phyloP scores from a whole-genome alignment of 441 rosid genomes.

The Croton laevigatus region DNA sequence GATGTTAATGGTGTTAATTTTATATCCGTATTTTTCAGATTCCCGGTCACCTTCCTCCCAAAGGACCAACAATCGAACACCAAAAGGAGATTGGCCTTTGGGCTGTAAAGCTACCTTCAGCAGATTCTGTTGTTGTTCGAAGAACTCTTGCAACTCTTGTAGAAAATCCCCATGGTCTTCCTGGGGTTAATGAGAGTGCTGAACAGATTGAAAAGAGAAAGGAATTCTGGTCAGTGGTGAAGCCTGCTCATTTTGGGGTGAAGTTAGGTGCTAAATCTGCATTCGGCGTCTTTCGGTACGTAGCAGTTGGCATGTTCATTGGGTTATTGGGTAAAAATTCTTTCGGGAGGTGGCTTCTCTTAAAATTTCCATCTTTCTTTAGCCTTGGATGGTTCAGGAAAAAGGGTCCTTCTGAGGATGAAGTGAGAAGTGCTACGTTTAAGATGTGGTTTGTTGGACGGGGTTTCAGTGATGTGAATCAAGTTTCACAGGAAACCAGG shows the following conservation, averaged over 20 bases:
- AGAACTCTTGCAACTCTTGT: conserved; percentile 63
- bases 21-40: conserved; percentile 46
- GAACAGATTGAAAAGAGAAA: conserved; percentile 51
- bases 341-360: conserved; percentile 74
- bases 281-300: conserved; percentile 46
- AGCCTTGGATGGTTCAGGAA: conserved; percentile 80
- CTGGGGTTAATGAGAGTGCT: conserved; percentile 62
- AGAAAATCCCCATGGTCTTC: conserved; percentile 73
- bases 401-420: conserved; percentile 81
- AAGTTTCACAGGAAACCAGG: conserved; percentile 37
- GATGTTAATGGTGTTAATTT: conserved; percentile 8
- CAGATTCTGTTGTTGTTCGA: conserved; percentile 75
- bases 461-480: conserved; percentile 56
- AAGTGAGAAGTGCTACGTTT: conserved; percentile 70
- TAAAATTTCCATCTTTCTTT: conserved; percentile 76
- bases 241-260: conserved; percentile 79
- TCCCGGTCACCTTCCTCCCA: conserved; percentile 65
- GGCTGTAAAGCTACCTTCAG: conserved; percentile 81
- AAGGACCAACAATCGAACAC: conserved; percentile 56
- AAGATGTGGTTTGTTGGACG: conserved; percentile 89
- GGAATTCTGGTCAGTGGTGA: conserved; percentile 65
- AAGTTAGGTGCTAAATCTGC: conserved; percentile 64
- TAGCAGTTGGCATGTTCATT: conserved; percentile 54
- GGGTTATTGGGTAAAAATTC: conserved; percentile 51
- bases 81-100: conserved; percentile 73